phyloP scores from a whole-genome alignment of 768 basidiomycete genomes.

The Auriculariales sp. region DNA sequence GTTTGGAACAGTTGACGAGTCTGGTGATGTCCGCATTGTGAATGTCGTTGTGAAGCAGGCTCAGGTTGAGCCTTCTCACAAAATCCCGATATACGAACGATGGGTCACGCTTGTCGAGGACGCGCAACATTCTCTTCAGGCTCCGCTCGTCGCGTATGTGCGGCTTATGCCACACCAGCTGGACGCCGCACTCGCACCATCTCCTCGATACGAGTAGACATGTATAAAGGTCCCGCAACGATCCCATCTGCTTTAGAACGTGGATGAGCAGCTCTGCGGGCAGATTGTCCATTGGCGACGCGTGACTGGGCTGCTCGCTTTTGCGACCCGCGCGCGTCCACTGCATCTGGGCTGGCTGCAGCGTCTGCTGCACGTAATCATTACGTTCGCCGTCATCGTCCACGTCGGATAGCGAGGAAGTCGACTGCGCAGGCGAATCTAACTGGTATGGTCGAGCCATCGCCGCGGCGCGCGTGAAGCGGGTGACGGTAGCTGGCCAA shows the following conservation, averaged over 20 bases:
- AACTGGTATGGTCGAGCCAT: no score
- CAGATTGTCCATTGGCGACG: conserved; percentile 49
- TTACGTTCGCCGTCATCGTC: conserved; percentile 46
- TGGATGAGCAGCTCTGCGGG: conserved; percentile 90
- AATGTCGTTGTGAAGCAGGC: conserved; percentile 51
- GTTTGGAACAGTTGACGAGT: conserved; percentile 58
- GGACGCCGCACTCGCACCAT: conserved; percentile 94
- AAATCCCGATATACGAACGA: conserved; percentile 82
- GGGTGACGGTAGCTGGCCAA: conserved; percentile 10
- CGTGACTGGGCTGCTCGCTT: conserved; percentile 32
- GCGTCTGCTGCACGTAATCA: conserved; percentile 21
- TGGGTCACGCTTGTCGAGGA: conserved; percentile 44
- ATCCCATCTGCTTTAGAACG: conserved; percentile 73
- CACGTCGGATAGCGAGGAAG: conserved; percentile 65
- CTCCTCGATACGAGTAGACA: conserved; percentile 70
- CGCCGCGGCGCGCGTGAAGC: conserved; percentile 9
- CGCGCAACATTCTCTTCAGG: conserved; percentile 62
- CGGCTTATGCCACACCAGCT: conserved; percentile 90
- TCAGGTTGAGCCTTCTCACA: conserved; percentile 84
- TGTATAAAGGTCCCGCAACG: conserved; percentile 56
- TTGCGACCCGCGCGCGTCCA: conserved; percentile 20
- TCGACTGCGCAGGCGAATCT: conserved; percentile 23
- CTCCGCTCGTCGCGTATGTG: conserved; percentile 52
- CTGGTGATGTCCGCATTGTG: conserved; percentile 59
- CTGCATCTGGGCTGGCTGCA: conserved; percentile 9